Percentiles rank a stretch among this genome's conserved stretches.
phyloP scores from a whole-genome alignment of 768 basidiomycete genomes.

The Suillus weaverae region DNA sequence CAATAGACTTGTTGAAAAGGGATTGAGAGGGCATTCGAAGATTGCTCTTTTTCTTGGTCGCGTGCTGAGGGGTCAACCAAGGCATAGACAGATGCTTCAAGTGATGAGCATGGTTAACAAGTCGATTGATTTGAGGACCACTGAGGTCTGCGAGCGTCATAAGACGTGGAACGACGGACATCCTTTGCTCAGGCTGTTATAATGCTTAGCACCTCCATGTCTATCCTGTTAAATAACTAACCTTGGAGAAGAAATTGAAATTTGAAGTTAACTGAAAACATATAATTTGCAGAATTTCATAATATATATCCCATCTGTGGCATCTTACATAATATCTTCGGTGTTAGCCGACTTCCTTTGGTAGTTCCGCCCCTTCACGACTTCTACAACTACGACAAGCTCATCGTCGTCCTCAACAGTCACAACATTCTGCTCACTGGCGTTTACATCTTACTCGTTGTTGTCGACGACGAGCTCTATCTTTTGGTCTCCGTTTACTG shows the following conservation, averaged over 20 bases:
- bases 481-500: background rate
- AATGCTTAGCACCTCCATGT: background rate
- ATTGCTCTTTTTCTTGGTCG: constrained; percentile 30
- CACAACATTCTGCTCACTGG: background rate
- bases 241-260: background rate
- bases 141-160: constrained; percentile 89
- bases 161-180: constrained; percentile 59
- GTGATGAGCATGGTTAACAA: constrained; percentile 62
- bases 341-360: background rate
- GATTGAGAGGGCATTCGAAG: constrained; percentile 70
- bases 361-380: constrained; percentile 5
- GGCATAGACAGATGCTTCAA: constrained; percentile 66
- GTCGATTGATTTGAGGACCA: constrained; percentile 65
- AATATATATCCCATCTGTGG: background rate
- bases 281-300: background rate
- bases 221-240: background rate
- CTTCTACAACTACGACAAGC: constrained; percentile 1
- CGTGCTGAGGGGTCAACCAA: constrained; percentile 59
- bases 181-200: constrained; percentile 2
- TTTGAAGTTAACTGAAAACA: background rate
- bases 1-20: constrained; percentile 80
- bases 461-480: background rate
- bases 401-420: background rate
- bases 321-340: constrained; percentile 6
- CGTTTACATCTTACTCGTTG: background rate